Evolutionary conservation across 2,329 filamentous ascomycete species (phyloP).

Genomic region (Pseudogymnoascus sp.): DNA sequence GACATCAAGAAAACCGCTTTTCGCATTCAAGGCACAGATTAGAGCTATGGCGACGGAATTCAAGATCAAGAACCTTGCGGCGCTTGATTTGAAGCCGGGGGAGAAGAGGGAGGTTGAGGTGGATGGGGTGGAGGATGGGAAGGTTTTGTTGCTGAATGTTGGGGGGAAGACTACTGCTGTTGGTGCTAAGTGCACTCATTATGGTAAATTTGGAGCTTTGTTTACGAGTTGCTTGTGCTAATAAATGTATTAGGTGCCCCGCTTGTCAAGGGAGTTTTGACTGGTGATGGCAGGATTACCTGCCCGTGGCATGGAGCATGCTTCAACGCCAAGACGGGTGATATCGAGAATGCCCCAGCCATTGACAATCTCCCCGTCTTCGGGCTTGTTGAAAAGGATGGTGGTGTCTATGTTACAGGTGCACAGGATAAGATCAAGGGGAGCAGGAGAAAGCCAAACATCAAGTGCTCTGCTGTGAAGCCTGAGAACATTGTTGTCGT

Average conservation of each 20-base stretch:
- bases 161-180: slow-evolving; percentile 70
- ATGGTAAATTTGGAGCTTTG: slow-evolving; percentile 38
- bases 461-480: slow-evolving; percentile 53
- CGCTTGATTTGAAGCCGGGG: slow-evolving; percentile 63
- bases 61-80: not conserved
- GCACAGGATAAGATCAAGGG: slow-evolving; percentile 72
- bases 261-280: slow-evolving; percentile 75
- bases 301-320: slow-evolving; percentile 98
- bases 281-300: slow-evolving; percentile 71
- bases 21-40: not conserved
- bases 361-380: slow-evolving; percentile 80
- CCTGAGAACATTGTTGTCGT: slow-evolving; percentile 72
- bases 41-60: slow-evolving; percentile 8
- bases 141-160: slow-evolving; percentile 77
- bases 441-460: slow-evolving; percentile 63
- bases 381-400: slow-evolving; percentile 70
- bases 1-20: not conserved
- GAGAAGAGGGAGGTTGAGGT: slow-evolving; percentile 87
- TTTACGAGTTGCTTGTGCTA: not conserved
- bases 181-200: slow-evolving; percentile 81
- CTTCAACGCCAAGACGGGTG: slow-evolving; percentile 81
- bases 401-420: slow-evolving; percentile 74
- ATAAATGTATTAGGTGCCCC: slow-evolving; percentile 52
- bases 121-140: slow-evolving; percentile 77
- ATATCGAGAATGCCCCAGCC: slow-evolving; percentile 91